A percentile compares a stretch with the other conserved stretches of the same genome.
Evolutionary conservation across 169 alveolate genomes (phyloP).

Genomic region (Plasmodium blacklocki): DNA sequence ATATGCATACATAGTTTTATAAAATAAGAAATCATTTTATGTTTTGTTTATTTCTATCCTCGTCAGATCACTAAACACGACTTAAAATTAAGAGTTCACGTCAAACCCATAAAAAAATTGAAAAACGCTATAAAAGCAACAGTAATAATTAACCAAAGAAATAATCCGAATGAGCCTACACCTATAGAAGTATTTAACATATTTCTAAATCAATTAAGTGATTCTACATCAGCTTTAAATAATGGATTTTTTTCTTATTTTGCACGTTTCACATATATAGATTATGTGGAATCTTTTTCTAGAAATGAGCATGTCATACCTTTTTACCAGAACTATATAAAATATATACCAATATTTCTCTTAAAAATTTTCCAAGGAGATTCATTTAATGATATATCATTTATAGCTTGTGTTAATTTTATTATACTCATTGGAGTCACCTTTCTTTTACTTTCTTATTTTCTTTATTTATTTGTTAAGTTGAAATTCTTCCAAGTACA

Average conservation of each 20-base stretch:
- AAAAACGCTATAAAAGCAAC: constrained; percentile 63
- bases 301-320: constrained; percentile 24
- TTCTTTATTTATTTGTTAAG: constrained; percentile 35
- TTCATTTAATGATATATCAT: constrained; percentile 37
- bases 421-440: constrained; percentile 36
- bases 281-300: constrained; percentile 50
- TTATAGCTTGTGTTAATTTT: constrained; percentile 46
- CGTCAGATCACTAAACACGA: constrained; percentile 45
- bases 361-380: constrained; percentile 30
- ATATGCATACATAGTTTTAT: too few species aligned
- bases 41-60: not conserved
- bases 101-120: constrained; percentile 49
- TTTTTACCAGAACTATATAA: constrained; percentile 22
- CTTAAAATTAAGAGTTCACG: constrained; percentile 36
- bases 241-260: constrained; percentile 59
- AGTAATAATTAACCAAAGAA: constrained; percentile 28
- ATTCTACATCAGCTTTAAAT: constrained; percentile 48
- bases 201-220: constrained; percentile 59
- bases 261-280: constrained; percentile 65
- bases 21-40: too few species aligned
- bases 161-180: constrained; percentile 59
- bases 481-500: constrained; percentile 14
- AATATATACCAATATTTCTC: constrained; percentile 37
- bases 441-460: constrained; percentile 24
- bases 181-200: constrained; percentile 56